Evolutionary conservation across 73 alveolate genomes (phyloP).

Genomic region (Tetrahymena elliotti): DNA sequence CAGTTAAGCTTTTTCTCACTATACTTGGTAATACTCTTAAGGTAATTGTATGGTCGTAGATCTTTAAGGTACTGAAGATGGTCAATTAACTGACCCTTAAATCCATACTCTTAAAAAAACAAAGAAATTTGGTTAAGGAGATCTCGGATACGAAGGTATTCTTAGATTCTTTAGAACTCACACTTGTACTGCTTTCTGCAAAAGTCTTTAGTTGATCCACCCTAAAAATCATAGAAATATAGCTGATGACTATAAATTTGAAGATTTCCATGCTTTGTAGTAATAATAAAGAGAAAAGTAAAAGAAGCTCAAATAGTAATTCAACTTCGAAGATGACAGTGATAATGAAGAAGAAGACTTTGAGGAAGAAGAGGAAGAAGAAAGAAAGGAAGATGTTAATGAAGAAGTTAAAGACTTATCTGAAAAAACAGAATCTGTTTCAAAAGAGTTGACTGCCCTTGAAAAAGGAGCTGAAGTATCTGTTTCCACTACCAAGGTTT

Average conservation of each 20-base stretch:
- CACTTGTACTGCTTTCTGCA: background rate
- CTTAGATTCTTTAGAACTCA: background rate
- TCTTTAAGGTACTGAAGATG: background rate
- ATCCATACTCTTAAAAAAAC: background rate
- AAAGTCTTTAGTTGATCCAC: background rate
- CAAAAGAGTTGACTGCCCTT: background rate
- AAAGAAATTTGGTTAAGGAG: background rate
- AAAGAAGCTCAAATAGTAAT: background rate
- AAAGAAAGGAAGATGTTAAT: background rate
- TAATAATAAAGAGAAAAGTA: background rate
- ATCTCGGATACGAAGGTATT: background rate
- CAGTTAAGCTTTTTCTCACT: background rate
- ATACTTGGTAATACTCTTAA: background rate
- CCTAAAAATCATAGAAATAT: background rate
- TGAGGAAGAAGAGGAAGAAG: background rate
- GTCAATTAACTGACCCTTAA: background rate
- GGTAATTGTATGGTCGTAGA: background rate
- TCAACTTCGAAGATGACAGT: background rate
- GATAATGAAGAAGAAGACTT: background rate
- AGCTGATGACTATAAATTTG: background rate
- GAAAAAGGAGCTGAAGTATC: background rate
- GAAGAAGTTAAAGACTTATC: background rate
- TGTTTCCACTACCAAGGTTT: background rate
- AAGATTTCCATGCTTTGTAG: background rate
- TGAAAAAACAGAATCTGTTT: background rate